Percentiles rank a stretch among this genome's conserved stretches.
Evolutionary conservation across 73 alveolate genomes (phyloP).

Genomic region (Paramecium biaurelia): DNA sequence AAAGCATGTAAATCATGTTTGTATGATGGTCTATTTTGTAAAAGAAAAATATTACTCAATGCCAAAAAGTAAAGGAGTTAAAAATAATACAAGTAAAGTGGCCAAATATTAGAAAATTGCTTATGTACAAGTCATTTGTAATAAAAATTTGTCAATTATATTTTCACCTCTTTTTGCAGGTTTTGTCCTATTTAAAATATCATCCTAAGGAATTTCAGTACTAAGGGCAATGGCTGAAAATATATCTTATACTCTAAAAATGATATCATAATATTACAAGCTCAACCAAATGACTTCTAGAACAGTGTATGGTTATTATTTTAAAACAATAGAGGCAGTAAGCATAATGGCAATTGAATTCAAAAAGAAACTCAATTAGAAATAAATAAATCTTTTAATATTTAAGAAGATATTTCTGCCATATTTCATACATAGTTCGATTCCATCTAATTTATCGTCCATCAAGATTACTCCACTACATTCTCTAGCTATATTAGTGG

Average conservation of each 20-base stretch:
- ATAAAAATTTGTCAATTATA: not conserved
- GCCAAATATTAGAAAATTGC: not conserved
- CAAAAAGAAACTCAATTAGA: conserved; percentile 39
- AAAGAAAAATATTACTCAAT: not conserved
- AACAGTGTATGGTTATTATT: conserved; percentile 29
- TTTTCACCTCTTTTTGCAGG: conserved; percentile 28
- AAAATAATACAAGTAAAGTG: not conserved
- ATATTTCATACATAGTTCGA: conserved; percentile 7
- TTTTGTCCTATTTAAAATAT: not conserved
- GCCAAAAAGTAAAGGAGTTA: not conserved
- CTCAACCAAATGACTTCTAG: conserved; percentile 32
- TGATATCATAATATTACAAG: not conserved
- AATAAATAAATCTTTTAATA: conserved; percentile 29
- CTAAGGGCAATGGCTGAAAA: conserved; percentile 14
- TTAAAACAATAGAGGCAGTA: not conserved
- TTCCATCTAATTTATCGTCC: conserved; percentile 36
- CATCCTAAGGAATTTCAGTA: conserved; percentile 4
- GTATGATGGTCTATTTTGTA: not conserved
- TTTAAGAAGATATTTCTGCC: conserved; percentile 34
- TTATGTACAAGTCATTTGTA: not conserved
- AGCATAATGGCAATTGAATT: conserved; percentile 21
- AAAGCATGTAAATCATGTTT: not conserved
- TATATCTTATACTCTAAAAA: conserved; percentile 21
- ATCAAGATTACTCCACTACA: conserved; percentile 49
- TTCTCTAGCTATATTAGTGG: conserved; percentile 34